A percentile compares a stretch with the other conserved stretches of the same genome.
These are phyloP conservation scores for Mortierella sp. DNA, from an alignment of 371 early-diverging fungal genomes.

Conservation along the genomic window DNA sequence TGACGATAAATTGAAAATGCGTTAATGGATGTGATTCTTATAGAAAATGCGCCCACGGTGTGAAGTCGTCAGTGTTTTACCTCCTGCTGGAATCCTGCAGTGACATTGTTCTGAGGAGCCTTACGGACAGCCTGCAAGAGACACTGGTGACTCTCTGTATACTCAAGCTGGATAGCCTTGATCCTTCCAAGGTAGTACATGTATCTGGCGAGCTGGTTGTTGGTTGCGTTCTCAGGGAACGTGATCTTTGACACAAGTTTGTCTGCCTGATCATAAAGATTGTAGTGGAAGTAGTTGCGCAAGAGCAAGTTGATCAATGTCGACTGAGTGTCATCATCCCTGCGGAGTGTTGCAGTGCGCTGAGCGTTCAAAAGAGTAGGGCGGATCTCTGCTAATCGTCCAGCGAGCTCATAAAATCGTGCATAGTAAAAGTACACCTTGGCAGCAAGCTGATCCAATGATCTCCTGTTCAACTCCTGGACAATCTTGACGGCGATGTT, in stretches of 20 bases:
- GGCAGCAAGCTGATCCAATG: conserved; percentile 90
- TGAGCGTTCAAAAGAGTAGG: conserved; percentile 86
- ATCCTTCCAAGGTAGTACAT: conserved; percentile 95
- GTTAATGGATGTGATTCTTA: background rate
- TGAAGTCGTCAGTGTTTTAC: conserved; percentile 50
- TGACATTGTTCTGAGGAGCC: conserved; percentile 87
- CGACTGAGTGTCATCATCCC: conserved; percentile 90
- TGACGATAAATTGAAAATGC: background rate
- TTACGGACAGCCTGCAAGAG: conserved; percentile 95
- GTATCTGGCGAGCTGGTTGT: conserved; percentile 95
- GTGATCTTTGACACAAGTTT: conserved; percentile 92
- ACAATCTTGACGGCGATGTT: conserved; percentile 72
- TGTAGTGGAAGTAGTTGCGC: conserved; percentile 91
- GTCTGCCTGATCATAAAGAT: conserved; percentile 96
- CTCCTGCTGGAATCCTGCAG: conserved; percentile 96
- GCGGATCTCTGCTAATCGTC: conserved; percentile 80
- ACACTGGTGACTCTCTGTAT: conserved; percentile 89
- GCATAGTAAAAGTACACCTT: conserved; percentile 94
- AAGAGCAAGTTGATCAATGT: conserved; percentile 91
- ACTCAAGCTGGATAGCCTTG: conserved; percentile 96
- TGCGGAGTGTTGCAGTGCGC: conserved; percentile 91
- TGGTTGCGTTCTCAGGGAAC: conserved; percentile 93
- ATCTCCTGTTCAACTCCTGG: conserved; percentile 84
- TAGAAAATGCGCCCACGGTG: too few relatives aligned
- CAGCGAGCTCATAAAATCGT: conserved; percentile 85